phyloP scores from a whole-genome alignment of 148 eudicot genomes.

The Cornus controversa region DNA sequence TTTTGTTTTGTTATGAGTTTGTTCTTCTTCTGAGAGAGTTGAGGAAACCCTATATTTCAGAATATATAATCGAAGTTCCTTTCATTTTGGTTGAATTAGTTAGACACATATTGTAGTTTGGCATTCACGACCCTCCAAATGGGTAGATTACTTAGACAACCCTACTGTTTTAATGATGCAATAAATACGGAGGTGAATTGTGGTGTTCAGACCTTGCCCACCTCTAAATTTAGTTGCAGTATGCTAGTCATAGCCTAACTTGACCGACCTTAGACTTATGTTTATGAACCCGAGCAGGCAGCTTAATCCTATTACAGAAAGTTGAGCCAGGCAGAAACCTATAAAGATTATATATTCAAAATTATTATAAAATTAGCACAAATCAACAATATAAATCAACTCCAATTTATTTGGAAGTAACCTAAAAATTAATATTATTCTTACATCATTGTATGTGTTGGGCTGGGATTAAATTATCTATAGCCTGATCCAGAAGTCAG shows the following conservation, averaged over 20 bases:
- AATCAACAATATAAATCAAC: not conserved
- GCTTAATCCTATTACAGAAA: not conserved
- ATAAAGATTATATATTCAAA: not conserved
- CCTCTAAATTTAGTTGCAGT: not conserved
- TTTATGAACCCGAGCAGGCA: not conserved
- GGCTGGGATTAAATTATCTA: not conserved
- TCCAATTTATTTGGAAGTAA: not conserved
- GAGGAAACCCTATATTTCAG: not conserved
- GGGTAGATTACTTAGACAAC: not conserved
- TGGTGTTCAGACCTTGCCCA: not conserved
- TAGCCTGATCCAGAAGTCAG: not conserved
- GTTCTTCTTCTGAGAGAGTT: not conserved
- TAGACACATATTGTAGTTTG: not conserved
- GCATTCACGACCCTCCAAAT: not conserved
- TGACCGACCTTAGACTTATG: not conserved
- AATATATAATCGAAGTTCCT: too few species aligned
- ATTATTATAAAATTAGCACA: not conserved
- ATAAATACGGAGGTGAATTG: not conserved
- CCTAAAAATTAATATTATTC: not conserved
- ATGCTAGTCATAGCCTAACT: not conserved
- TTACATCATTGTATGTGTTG: not conserved
- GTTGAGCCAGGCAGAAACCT: not conserved
- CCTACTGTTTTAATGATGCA: not conserved
- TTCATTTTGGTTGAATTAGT: not conserved
- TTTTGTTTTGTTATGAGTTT: not conserved